Percentiles rank a stretch among this genome's conserved stretches.
Conservation (phyloP, 139 green algal species). For the Pseudopediastrum boryanum region DNA sequence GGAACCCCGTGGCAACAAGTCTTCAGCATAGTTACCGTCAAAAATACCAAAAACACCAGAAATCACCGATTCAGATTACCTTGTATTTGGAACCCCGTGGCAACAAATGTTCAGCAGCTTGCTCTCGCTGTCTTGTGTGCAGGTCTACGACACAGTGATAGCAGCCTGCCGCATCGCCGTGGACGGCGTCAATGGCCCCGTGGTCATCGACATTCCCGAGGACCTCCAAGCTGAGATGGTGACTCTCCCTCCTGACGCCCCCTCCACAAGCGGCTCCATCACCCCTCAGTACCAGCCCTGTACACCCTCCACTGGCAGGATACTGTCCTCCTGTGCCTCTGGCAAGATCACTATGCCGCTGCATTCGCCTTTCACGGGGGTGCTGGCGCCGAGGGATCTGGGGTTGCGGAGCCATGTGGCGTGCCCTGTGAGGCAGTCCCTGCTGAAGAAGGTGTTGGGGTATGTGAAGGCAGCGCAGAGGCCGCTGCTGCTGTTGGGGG, state of each 20-base stretch:
- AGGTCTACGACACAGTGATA: not conserved
- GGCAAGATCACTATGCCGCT: not conserved
- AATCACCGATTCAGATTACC: no score
- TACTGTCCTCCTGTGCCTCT: no score
- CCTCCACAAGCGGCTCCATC: not conserved
- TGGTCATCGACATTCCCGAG: not conserved
- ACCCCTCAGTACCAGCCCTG: no score
- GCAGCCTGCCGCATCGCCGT: conserved; percentile 1
- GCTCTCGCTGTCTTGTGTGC: not conserved
- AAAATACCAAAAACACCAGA: no score
- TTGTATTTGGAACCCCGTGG: not conserved
- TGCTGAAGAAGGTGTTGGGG: conserved; percentile 5
- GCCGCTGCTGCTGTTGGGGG: conserved; percentile 15
- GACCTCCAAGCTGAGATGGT: conserved; percentile 7
- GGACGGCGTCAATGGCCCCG: not conserved
- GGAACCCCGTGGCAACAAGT: not conserved
- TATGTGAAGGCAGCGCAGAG: not conserved
- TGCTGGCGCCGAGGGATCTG: not conserved
- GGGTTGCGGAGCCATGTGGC: conserved; percentile 2
- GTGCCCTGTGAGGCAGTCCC: not conserved
- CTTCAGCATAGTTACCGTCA: no score
- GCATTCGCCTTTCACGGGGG: not conserved
- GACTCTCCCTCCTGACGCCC: not conserved
- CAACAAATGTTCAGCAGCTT: not conserved
- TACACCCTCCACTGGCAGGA: no score